phyloP scores from a whole-genome alignment of 2,329 filamentous ascomycete species.

The Trichoderma sp. region DNA sequence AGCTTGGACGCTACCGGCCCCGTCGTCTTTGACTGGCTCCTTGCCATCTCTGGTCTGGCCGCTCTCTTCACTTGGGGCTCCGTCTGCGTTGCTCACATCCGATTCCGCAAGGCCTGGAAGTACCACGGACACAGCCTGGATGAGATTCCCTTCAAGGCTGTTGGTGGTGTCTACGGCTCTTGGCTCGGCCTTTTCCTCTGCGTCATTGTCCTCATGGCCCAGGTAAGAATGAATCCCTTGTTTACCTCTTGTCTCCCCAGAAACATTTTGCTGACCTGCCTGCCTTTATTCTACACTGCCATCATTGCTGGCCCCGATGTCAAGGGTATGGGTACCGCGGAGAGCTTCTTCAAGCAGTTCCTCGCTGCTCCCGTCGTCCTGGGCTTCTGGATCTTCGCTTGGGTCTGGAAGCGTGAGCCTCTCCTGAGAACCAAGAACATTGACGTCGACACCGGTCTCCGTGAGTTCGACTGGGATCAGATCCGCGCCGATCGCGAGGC shows the following conservation, averaged over 20 bases:
- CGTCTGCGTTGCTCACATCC: slow-evolving; percentile 64
- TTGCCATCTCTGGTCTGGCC: slow-evolving; percentile 61
- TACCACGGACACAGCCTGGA: slow-evolving; percentile 61
- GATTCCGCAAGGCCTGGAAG: slow-evolving; percentile 62
- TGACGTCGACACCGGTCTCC: slow-evolving; percentile 66
- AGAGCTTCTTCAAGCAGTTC: slow-evolving; percentile 58
- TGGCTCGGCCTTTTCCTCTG: slow-evolving; percentile 62
- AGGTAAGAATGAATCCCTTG: slow-evolving; percentile 40
- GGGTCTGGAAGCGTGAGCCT: slow-evolving; percentile 64
- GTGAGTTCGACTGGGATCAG: slow-evolving; percentile 65
- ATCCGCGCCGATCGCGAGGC: slow-evolving; percentile 57
- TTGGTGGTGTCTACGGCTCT: slow-evolving; percentile 61
- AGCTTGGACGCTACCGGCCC: slow-evolving; percentile 45
- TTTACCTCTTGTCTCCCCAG: not conserved
- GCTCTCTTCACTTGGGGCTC: slow-evolving; percentile 66
- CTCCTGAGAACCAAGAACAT: slow-evolving; percentile 63
- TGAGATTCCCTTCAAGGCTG: slow-evolving; percentile 23
- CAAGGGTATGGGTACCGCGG: slow-evolving; percentile 41
- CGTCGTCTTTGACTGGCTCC: slow-evolving; percentile 62
- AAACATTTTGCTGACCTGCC: slow-evolving; percentile 15
- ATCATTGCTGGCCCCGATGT: slow-evolving; percentile 40
- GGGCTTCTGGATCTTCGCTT: slow-evolving; percentile 59
- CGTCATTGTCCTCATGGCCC: slow-evolving; percentile 55
- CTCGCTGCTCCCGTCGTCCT: slow-evolving; percentile 57
- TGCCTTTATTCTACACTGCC: slow-evolving; percentile 49